Base-by-base conservation (phyloP, 495 filamentous ascomycete species). In the Astrothelium subdiscretum region DNA sequence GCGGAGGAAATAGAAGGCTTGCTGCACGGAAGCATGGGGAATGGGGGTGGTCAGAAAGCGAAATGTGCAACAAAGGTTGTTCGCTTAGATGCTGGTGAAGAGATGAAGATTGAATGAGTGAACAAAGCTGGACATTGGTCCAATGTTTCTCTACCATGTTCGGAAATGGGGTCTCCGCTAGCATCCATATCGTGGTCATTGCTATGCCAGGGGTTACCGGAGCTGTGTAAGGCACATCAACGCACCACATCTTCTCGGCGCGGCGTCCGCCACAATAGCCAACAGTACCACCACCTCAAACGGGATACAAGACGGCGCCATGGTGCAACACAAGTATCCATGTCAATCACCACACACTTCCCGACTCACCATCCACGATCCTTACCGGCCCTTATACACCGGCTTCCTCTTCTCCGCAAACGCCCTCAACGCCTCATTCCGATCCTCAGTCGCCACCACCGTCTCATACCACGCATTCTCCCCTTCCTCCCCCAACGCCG, bases 371-470 rank as follows among this genome's bases (percentile, higher is more conserved):
- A n/a, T n/a, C n/a, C n/a, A n/a, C n/a, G 10, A 2, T n/a, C 2
- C 31, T 65, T 60, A 78, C 31, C 69, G 59, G 20, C 92, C 92
- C 68, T 79, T 87, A 69, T 95, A 96, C 26, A 83, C 80, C 27
- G 92, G 91, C 78, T 83, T 91, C 71, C 92, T 83, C 85, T 95
- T 96, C 81, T 96, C 91, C 64, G 77, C 78, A 78, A 97, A 97
- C 32, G 92, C 92, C 65, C 70, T 78, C 70, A 97, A 76, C 65
- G 91, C 92, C 80, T 96, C 92, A 69, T 86, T 75, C 61, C 91
- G 80, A 79, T 97, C 92, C 71, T 91, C 83, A 6, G 89, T 95
- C 65, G 80, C 80, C 31, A 96, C 78, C 3, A 96, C 90, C 31
- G 81, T 75, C 66, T 86, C 82, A 74, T 97, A 97, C 69, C 87